Evolutionary conservation across 441 rosid species (phyloP).

Genomic region (Populus hybrid): DNA sequence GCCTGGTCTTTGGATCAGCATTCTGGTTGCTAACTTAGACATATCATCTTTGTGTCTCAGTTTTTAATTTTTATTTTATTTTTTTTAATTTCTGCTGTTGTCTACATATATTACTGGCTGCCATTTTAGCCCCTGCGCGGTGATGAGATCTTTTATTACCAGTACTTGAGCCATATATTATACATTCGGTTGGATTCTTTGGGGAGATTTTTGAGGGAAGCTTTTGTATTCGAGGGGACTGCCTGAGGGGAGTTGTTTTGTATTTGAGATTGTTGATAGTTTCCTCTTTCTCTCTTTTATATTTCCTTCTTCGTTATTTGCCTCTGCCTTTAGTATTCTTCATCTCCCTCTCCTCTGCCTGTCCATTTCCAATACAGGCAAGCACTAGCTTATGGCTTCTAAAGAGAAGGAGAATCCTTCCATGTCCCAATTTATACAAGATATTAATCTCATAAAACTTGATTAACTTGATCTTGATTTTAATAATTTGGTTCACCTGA

Average conservation of each 20-base stretch:
- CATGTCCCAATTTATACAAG: too few relatives aligned
- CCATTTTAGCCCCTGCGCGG: conserved; percentile 25
- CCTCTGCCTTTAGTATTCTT: background rate
- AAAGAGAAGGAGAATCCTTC: too few relatives aligned
- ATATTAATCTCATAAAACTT: too few relatives aligned
- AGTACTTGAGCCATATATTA: conserved; percentile 23
- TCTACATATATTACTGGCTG: conserved; percentile 16
- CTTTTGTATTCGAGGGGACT: conserved; percentile 17
- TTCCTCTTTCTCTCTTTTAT: background rate
- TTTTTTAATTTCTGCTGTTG: conserved; percentile 9
- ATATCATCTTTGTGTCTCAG: background rate
- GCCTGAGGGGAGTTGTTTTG: conserved; percentile 13
- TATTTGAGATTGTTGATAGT: background rate
- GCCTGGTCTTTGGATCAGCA: conserved; percentile 50
- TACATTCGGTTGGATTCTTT: conserved; percentile 46
- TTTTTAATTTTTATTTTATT: background rate
- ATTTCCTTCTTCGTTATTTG: background rate
- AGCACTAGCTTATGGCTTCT: too few relatives aligned
- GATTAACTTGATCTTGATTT: too few relatives aligned
- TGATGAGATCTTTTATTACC: conserved; percentile 11
- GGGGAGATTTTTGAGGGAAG: conserved; percentile 29
- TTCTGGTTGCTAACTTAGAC: conserved; percentile 47
- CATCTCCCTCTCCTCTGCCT: background rate
- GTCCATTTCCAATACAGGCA: too few relatives aligned
- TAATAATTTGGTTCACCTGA: too few relatives aligned